A percentile compares a stretch with the other conserved stretches of the same genome.
Conservation (phyloP, 352 stramenopile species). For the Phytophthora capsici region DNA sequence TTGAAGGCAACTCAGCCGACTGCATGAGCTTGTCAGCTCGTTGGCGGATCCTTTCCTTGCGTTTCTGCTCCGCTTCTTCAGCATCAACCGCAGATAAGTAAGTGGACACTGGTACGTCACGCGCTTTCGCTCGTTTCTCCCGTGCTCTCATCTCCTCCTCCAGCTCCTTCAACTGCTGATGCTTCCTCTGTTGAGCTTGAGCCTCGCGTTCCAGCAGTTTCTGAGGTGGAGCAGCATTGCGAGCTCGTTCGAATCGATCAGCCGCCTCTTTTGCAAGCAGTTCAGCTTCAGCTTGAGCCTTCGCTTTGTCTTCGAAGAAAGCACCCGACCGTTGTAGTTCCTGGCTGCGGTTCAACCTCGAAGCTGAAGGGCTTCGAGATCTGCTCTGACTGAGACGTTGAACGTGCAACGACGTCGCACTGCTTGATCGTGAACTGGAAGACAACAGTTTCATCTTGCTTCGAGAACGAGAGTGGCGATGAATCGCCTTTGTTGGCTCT, state of each 20-base stretch:
- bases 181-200: constrained; percentile 43
- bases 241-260: constrained; percentile 50
- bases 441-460: constrained; percentile 17
- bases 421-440: constrained; percentile 1
- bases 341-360: constrained; percentile 24
- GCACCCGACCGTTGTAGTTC: constrained; percentile 45
- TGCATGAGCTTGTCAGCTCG: constrained; percentile 56
- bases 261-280: constrained; percentile 30
- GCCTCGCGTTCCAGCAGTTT: constrained; percentile 66
- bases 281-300: constrained; percentile 44
- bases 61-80: constrained; percentile 42
- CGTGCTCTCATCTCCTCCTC: constrained; percentile 43
- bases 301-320: constrained; percentile 73
- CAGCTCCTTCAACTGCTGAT: constrained; percentile 43
- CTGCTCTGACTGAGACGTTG: constrained; percentile 9
- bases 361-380: constrained; percentile 26
- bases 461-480: constrained; percentile 19
- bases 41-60: constrained; percentile 59
- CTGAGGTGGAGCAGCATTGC: constrained; percentile 49
- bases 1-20: constrained; percentile 48
- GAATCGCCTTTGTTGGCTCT: constrained; percentile 6
- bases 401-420: constrained; percentile 21
- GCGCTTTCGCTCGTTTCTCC: constrained; percentile 51
- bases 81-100: constrained; percentile 37
- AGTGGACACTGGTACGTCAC: constrained; percentile 59